These are phyloP conservation scores for Lotmaria passim DNA, from an alignment of 208 protist genomes.

Conservation along the genomic window DNA sequence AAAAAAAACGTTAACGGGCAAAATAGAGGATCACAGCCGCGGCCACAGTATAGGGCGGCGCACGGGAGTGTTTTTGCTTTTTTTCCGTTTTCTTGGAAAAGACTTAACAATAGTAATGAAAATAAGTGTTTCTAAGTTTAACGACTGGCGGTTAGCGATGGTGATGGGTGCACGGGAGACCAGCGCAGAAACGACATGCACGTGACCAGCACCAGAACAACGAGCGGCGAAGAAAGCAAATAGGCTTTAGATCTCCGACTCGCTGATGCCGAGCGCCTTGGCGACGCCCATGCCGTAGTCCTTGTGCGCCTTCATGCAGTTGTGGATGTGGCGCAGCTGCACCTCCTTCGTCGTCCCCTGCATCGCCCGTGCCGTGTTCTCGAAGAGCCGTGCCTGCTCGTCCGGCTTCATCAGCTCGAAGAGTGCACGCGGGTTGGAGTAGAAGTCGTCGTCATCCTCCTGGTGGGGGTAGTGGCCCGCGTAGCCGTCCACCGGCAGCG, in stretches of 20 bases:
- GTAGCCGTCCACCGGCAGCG: neutral
- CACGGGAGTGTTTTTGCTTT: too few relatives aligned
- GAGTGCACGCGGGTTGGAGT: constrained; percentile 4
- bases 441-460: constrained; percentile 22
- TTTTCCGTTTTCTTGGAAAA: too few relatives aligned
- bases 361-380: constrained; percentile 14
- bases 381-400: constrained; percentile 10
- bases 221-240: too few relatives aligned
- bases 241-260: constrained; percentile 6
- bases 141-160: too few relatives aligned
- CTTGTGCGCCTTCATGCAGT: constrained; percentile 1
- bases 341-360: neutral
- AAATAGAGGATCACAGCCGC: too few relatives aligned
- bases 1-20: too few relatives aligned
- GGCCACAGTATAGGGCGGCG: too few relatives aligned
- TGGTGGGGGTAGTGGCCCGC: constrained; percentile 5
- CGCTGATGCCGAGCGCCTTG: constrained; percentile 11
- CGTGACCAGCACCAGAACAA: too few relatives aligned
- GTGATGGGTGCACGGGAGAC: too few relatives aligned
- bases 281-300: constrained; percentile 18
- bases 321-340: constrained; percentile 6
- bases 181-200: too few relatives aligned
- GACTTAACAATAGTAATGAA: too few relatives aligned
- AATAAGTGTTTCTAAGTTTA: too few relatives aligned
- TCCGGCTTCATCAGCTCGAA: constrained; percentile 13